Evolutionary conservation across 805 yeast genomes (phyloP).

Genomic region (Debaryomyces tyrocola): DNA sequence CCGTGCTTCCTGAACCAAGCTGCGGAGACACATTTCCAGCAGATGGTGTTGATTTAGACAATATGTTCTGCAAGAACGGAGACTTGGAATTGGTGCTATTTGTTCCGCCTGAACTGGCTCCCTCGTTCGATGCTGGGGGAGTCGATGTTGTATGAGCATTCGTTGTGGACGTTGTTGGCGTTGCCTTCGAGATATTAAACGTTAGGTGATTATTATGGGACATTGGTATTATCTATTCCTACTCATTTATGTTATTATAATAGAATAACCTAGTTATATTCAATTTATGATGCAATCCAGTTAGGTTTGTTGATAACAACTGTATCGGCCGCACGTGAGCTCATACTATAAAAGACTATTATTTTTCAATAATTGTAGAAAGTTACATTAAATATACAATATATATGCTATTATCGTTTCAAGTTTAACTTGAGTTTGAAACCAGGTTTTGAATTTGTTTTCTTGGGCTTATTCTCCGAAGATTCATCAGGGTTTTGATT

Average conservation of each 20-base stretch:
- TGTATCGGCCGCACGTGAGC: background rate
- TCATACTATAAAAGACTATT: background rate
- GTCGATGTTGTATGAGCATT: slow-evolving; percentile 28
- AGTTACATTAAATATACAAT: background rate
- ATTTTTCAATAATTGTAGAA: background rate
- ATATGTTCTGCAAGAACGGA: slow-evolving; percentile 18
- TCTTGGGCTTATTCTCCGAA: background rate
- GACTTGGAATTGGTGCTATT: slow-evolving; percentile 7
- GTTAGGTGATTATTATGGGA: slow-evolving; percentile 28
- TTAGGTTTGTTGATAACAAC: no score
- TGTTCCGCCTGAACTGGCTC: slow-evolving; percentile 4
- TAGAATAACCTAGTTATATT: background rate
- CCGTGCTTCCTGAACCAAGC: slow-evolving; percentile 6
- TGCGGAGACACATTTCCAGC: slow-evolving; percentile 6
- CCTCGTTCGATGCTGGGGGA: slow-evolving; percentile 10
- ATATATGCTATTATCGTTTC: slow-evolving; percentile 7
- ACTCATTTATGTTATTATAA: background rate
- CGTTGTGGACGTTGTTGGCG: slow-evolving; percentile 44
- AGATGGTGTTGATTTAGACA: slow-evolving; percentile 8
- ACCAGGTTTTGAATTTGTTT: slow-evolving; percentile 8
- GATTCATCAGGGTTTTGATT: no score
- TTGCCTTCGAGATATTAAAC: slow-evolving; percentile 37
- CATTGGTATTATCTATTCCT: slow-evolving; percentile 14
- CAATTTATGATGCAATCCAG: no score
- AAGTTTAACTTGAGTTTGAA: slow-evolving; percentile 14